Evolutionary conservation across 129 eudicot genomes (phyloP).

Genomic region (Logfia minima): DNA sequence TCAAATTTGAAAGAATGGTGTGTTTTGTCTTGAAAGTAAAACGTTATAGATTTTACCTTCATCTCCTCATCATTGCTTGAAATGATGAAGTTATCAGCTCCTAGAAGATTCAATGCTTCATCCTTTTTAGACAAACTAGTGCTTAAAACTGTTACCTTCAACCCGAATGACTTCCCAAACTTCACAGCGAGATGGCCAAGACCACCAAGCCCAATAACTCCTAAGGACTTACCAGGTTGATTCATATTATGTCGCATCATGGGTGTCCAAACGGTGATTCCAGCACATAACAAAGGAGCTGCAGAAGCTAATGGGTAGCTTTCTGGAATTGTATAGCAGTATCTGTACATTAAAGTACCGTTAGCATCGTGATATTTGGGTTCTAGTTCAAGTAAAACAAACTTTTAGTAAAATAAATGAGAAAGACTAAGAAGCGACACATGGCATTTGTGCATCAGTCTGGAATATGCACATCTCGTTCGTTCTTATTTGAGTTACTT

Average conservation of each 20-base stretch:
- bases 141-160: slow-evolving; percentile 78
- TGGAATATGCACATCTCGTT: too few relatives aligned
- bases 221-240: slow-evolving; percentile 47
- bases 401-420: too few relatives aligned
- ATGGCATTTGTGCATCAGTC: too few relatives aligned
- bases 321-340: slow-evolving; percentile 74
- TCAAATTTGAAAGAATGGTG: too few relatives aligned
- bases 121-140: slow-evolving; percentile 78
- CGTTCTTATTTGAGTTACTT: too few relatives aligned
- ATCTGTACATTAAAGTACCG: slow-evolving; percentile 40
- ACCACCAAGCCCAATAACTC: slow-evolving; percentile 94
- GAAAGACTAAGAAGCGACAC: too few relatives aligned
- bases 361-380: too few relatives aligned
- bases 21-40: too few relatives aligned
- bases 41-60: slow-evolving; percentile 35
- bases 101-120: slow-evolving; percentile 69
- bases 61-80: slow-evolving; percentile 71
- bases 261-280: slow-evolving; percentile 94
- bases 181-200: slow-evolving; percentile 95
- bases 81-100: slow-evolving; percentile 71
- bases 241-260: slow-evolving; percentile 77
- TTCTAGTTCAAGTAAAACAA: too few relatives aligned
- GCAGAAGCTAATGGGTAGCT: slow-evolving; percentile 66
- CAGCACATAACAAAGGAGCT: slow-evolving; percentile 94
- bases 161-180: slow-evolving; percentile 96